A percentile compares a stretch with the other conserved stretches of the same genome.
Conservation (phyloP, 192 early-diverging fungal species). For the Backusella circina region DNA sequence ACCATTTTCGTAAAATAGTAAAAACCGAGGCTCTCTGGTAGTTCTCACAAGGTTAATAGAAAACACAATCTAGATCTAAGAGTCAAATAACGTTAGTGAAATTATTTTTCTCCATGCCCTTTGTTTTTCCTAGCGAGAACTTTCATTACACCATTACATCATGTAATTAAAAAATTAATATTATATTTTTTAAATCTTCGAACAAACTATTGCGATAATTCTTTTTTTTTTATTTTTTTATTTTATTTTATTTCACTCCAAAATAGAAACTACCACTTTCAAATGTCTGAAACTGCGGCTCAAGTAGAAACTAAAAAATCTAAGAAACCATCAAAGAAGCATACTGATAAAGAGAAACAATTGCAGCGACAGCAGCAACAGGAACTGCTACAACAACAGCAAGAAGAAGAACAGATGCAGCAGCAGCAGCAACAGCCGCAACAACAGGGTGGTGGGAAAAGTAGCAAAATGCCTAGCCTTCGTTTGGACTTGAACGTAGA, state of each 20-base stretch:
- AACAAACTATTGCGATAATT: background rate
- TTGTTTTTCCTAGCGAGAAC: background rate
- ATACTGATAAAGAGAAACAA: background rate
- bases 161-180: background rate
- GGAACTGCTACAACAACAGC: background rate
- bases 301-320: background rate
- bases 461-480: slow-evolving; percentile 9
- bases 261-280: background rate
- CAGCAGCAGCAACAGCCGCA: background rate
- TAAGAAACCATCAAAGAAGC: background rate
- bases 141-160: background rate
- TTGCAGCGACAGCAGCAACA: background rate
- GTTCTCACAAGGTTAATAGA: background rate
- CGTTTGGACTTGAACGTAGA: slow-evolving; percentile 18
- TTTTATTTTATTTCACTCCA: background rate
- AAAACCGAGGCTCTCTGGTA: background rate
- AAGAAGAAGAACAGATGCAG: background rate
- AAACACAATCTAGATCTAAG: background rate
- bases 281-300: background rate
- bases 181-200: background rate
- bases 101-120: background rate
- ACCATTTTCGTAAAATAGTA: background rate
- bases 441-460: background rate
- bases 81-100: background rate
- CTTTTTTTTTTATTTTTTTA: background rate